These are phyloP conservation scores for Parascedosporium putredinis DNA, from an alignment of 2,329 filamentous ascomycete species.

Conservation along the genomic window DNA sequence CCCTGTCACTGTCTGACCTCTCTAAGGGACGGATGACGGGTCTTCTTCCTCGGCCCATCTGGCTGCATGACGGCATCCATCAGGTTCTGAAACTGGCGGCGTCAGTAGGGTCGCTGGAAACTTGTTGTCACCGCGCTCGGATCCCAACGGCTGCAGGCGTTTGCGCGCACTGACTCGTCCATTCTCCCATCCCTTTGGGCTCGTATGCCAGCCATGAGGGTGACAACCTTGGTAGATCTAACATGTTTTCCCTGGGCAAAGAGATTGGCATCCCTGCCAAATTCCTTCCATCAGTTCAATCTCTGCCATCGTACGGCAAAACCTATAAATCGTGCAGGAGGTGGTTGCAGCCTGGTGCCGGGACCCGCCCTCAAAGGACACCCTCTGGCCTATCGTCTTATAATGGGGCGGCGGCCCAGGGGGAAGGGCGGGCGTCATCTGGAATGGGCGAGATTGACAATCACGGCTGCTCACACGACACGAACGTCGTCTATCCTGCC, in stretches of 20 bases:
- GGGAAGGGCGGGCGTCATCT: no score
- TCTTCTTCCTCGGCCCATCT: not conserved
- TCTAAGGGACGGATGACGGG: not conserved
- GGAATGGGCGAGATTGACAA: no score
- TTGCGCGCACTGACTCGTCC: not conserved
- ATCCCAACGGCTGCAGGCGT: no score
- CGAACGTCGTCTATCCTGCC: no score
- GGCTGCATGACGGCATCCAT: not conserved
- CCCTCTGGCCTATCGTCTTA: not conserved
- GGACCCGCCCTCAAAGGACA: not conserved
- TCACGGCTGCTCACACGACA: no score
- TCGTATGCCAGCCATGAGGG: not conserved
- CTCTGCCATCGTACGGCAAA: slow-evolving; percentile 1
- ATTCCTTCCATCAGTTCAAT: not conserved
- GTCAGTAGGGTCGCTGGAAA: not conserved
- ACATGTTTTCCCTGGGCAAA: no score
- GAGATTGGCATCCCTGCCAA: not conserved
- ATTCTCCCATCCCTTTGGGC: not conserved
- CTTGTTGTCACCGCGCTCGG: not conserved
- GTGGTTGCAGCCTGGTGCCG: not conserved
- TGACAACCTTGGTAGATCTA: not conserved
- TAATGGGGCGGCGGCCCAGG: not conserved
- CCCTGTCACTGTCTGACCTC: not conserved
- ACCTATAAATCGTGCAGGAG: not conserved
- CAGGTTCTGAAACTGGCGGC: not conserved